Conservation (phyloP, 2,329 filamentous ascomycete genomes). For the Xylariales sp. region DNA sequence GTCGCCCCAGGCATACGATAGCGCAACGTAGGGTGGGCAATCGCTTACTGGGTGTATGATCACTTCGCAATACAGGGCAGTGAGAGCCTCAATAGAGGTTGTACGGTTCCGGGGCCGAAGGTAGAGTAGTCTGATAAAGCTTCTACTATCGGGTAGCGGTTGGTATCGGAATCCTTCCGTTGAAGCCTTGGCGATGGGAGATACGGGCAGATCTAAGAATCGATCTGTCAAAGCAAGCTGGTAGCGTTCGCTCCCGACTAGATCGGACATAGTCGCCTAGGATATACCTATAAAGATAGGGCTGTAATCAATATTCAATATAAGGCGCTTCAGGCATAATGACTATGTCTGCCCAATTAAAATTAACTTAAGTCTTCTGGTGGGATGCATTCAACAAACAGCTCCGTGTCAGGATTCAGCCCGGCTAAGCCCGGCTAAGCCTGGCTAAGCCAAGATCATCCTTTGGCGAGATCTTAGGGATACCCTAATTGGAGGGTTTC, state of each 20-base stretch:
- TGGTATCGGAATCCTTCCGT: slow-evolving; percentile 1
- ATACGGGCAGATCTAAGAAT: not conserved
- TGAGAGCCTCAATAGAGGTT: not conserved
- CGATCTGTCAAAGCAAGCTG: not conserved
- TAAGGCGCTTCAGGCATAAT: too few relatives aligned
- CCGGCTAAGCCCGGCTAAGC: too few relatives aligned
- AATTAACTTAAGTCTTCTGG: too few relatives aligned
- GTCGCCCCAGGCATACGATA: slow-evolving; percentile 4
- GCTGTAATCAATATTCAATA: too few relatives aligned
- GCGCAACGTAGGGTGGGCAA: slow-evolving; percentile 12
- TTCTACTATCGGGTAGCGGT: not conserved
- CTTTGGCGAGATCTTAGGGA: too few relatives aligned
- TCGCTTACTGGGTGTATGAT: not conserved
- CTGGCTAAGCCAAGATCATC: too few relatives aligned
- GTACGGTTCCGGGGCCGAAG: not conserved
- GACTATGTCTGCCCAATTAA: too few relatives aligned
- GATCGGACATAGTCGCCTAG: not conserved
- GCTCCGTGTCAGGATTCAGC: too few relatives aligned
- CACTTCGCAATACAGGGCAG: not conserved
- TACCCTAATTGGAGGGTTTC: too few relatives aligned
- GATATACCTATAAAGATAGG: too few relatives aligned
- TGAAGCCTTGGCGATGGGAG: not conserved
- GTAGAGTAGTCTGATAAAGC: slow-evolving; percentile 1
- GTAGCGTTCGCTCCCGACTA: not conserved
- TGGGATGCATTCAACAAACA: too few relatives aligned